Percentiles rank a stretch among this genome's conserved stretches.
Conservation (phyloP, 495 filamentous ascomycete species). For the Neurospora intermedia region DNA sequence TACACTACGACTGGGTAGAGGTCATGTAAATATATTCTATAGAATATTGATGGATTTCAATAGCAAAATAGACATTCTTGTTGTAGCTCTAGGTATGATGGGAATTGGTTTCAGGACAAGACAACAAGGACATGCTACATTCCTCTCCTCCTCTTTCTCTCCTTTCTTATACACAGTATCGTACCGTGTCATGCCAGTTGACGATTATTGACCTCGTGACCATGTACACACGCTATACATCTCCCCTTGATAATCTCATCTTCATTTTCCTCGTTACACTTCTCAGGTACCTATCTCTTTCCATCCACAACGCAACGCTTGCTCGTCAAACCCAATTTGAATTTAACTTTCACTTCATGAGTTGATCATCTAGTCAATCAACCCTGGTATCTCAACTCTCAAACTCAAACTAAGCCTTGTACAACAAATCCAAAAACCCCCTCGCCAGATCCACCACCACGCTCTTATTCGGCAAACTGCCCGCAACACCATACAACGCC, state of each 20-base stretch:
- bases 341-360: not conserved
- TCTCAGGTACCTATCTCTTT: not conserved
- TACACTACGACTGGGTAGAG: not conserved
- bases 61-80: not conserved
- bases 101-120: not conserved
- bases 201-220: not conserved
- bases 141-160: not conserved
- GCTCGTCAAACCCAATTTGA: not conserved
- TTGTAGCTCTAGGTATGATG: not conserved
- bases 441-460: constrained; percentile 82
- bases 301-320: not conserved
- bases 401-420: constrained; percentile 64
- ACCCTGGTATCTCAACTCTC: not conserved
- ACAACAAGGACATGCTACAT: not conserved
- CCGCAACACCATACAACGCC: constrained; percentile 90
- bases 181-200: not conserved
- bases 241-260: too few relatives aligned
- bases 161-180: not conserved
- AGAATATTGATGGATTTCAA: not conserved
- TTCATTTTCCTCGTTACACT: too few relatives aligned
- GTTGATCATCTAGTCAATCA: not conserved
- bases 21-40: not conserved
- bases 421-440: constrained; percentile 91
- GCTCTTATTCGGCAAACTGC: constrained; percentile 88
- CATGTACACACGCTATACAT: not conserved